phyloP scores from a whole-genome alignment of 805 yeast species.

The Myxozyma neotropica region DNA sequence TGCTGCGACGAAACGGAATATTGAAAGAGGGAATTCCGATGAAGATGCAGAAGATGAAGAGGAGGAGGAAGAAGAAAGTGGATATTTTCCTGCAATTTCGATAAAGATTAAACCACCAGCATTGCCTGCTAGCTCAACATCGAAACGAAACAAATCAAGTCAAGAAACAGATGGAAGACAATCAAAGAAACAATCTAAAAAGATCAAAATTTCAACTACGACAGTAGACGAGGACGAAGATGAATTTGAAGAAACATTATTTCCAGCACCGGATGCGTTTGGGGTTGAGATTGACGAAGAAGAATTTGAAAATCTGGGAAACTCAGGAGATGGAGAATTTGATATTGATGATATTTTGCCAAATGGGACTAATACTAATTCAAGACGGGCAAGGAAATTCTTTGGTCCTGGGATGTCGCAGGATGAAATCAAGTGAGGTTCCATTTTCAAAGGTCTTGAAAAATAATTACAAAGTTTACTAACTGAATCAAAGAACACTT shows the following conservation, averaged over 20 bases:
- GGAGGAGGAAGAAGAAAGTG: background rate
- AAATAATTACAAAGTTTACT: background rate
- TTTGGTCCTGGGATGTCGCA: constrained; percentile 27
- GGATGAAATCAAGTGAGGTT: constrained; percentile 23
- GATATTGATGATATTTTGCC: background rate
- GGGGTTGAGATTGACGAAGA: constrained; percentile 10
- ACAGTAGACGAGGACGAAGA: constrained; percentile 7
- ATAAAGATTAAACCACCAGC: constrained; percentile 8
- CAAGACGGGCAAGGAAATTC: background rate
- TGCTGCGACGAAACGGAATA: background rate
- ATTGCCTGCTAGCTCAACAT: background rate
- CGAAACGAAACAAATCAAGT: background rate
- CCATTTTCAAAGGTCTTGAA: background rate
- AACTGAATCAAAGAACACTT: constrained; percentile 36
- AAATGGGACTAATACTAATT: background rate
- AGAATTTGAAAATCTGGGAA: constrained; percentile 1
- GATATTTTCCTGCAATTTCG: constrained; percentile 2
- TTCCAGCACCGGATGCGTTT: constrained; percentile 19
- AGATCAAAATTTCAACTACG: background rate
- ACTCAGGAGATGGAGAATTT: background rate
- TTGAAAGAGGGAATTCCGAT: background rate
- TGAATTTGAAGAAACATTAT: constrained; percentile 1
- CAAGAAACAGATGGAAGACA: background rate
- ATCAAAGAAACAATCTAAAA: background rate
- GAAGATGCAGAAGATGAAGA: background rate